phyloP scores from a whole-genome alignment of 1,139 yeast genomes.

The Candida anutae region DNA sequence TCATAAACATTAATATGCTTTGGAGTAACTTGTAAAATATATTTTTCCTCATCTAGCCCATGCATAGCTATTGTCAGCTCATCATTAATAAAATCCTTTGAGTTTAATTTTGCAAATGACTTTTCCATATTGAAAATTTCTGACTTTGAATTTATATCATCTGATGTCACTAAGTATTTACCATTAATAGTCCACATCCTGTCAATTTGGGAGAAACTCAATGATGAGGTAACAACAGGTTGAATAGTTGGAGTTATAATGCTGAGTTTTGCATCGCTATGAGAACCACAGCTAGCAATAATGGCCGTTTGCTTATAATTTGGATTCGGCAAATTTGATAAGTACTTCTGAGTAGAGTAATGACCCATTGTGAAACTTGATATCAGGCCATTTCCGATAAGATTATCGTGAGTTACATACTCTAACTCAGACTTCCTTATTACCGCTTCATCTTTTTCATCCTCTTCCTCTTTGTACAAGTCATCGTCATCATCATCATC shows the following conservation, averaged over 20 bases:
- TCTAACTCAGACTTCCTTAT: conserved; percentile 23
- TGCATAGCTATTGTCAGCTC: conserved; percentile 64
- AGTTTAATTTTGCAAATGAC: conserved; percentile 56
- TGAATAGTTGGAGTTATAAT: conserved; percentile 57
- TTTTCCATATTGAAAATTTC: conserved; percentile 68
- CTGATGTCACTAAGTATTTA: conserved; percentile 65
- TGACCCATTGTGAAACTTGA: conserved; percentile 62
- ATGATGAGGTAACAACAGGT: conserved; percentile 58
- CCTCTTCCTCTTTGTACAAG: conserved; percentile 13
- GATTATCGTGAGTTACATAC: conserved; percentile 43
- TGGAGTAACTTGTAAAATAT: conserved; percentile 69
- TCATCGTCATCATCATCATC: conserved; percentile 26
- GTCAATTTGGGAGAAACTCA: conserved; percentile 69
- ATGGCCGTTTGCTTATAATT: conserved; percentile 58
- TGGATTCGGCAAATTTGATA: conserved; percentile 63
- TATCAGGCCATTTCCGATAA: conserved; percentile 69
- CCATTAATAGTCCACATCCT: conserved; percentile 64
- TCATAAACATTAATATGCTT: conserved; percentile 60
- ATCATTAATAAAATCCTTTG: conserved; percentile 57
- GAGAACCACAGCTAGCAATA: conserved; percentile 65
- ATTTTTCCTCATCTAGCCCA: conserved; percentile 49
- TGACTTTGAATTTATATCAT: conserved; percentile 53
- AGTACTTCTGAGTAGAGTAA: conserved; percentile 45
- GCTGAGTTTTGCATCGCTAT: conserved; percentile 46
- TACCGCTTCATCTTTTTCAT: conserved; percentile 1